These are phyloP conservation scores for Fimicolochytrium jonesii DNA, from an alignment of 192 early-diverging fungal species.

Conservation along the genomic window DNA sequence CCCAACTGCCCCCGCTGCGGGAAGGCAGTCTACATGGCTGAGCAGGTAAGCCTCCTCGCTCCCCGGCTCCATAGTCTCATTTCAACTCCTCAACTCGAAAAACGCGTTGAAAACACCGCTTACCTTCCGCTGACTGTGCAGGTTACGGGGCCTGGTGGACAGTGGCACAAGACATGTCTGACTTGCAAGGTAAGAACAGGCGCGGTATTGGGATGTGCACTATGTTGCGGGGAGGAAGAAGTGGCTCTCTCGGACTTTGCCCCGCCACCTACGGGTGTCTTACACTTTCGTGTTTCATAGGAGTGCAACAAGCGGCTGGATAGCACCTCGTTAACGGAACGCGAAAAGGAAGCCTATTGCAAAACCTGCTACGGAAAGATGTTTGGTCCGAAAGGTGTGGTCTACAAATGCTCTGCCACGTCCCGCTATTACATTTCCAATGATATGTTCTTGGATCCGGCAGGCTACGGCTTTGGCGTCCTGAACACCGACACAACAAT, in stretches of 20 bases:
- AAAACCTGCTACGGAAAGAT: slow-evolving; percentile 48
- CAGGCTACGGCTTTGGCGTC: slow-evolving; percentile 39
- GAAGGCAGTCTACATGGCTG: slow-evolving; percentile 41
- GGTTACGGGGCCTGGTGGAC: slow-evolving; percentile 32
- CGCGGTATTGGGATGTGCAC: no score
- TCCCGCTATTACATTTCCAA: neutral
- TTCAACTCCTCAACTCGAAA: neutral
- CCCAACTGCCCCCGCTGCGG: slow-evolving; percentile 37
- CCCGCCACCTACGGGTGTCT: no score
- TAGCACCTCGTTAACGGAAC: slow-evolving; percentile 44
- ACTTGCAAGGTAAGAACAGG: slow-evolving; percentile 20
- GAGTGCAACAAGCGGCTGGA: slow-evolving; percentile 45
- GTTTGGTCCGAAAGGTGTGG: slow-evolving; percentile 46
- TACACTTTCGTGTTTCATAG: slow-evolving; percentile 17
- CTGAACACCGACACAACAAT: slow-evolving; percentile 31
- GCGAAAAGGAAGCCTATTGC: slow-evolving; percentile 43
- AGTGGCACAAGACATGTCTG: slow-evolving; percentile 36
- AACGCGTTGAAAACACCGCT: no score
- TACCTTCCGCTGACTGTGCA: neutral
- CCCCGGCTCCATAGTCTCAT: neutral
- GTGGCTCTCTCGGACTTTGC: no score
- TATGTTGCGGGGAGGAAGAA: no score
- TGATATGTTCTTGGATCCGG: neutral
- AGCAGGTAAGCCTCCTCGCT: slow-evolving; percentile 17
- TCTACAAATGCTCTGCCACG: neutral